Conservation (phyloP, 129 eudicot genomes). For the Helianthus annuus region HanXRQr2.0-SUNRISE NC_035441.2:180859207-180859706, state of each 20-base stretch:
- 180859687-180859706: constrained; percentile 74
- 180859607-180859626: constrained; percentile 78
- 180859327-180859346: constrained; percentile 73
- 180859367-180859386: constrained; percentile 76
- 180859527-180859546: not conserved
- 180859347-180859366: constrained; percentile 87
- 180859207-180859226: constrained; percentile 72
- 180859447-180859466: constrained; percentile 77
- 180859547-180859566: not conserved
- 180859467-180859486: constrained; percentile 72
- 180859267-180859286: constrained; percentile 68
- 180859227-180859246: constrained; percentile 67
- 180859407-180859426: constrained; percentile 77
- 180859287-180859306: constrained; percentile 71
- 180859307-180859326: constrained; percentile 71
- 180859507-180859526: not conserved
- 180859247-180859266: constrained; percentile 67
- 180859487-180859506: constrained; percentile 74
- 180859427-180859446: constrained; percentile 71
- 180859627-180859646: constrained; percentile 87
- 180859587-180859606: constrained; percentile 75
- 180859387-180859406: constrained; percentile 86
- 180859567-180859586: constrained; percentile 40
- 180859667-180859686: constrained; percentile 76
- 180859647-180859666: constrained; percentile 81